These are phyloP conservation scores for Zymoseptoria brevis DNA, from an alignment of 2,329 filamentous ascomycete genomes.

Conservation along the genomic window DNA sequence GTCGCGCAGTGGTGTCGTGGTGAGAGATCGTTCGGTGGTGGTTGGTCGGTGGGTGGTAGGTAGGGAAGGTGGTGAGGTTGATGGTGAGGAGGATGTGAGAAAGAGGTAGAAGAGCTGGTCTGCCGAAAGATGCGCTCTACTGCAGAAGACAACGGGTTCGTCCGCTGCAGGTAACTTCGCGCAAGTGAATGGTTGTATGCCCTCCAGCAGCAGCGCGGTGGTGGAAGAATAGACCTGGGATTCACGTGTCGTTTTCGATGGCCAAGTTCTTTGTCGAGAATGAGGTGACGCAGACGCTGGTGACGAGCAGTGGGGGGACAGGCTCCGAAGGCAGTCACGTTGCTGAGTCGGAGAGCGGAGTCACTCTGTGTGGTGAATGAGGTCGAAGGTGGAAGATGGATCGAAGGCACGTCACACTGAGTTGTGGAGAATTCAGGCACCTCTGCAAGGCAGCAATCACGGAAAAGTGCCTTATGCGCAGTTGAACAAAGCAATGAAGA, in stretches of 20 bases:
- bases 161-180: neutral
- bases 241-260: neutral
- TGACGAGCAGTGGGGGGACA: neutral
- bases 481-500: neutral
- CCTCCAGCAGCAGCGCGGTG: neutral
- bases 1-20: neutral
- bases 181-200: neutral
- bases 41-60: slow-evolving; percentile 1
- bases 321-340: neutral
- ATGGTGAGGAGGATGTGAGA: neutral
- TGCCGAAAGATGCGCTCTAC: neutral
- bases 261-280: neutral
- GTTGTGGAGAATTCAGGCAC: neutral
- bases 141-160: neutral
- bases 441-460: neutral
- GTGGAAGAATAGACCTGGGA: neutral
- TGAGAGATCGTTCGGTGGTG: slow-evolving; percentile 1
- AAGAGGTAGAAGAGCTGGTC: neutral
- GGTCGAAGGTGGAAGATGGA: neutral
- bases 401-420: neutral
- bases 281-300: neutral
- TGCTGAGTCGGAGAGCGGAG: neutral
- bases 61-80: slow-evolving; percentile 3
- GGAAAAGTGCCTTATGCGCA: neutral
- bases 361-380: neutral